A percentile compares a stretch with the other conserved stretches of the same genome.
These are phyloP conservation scores for Gossypioides kirkii DNA, from an alignment of 345 rosid species.

Conservation along the genomic window DNA sequence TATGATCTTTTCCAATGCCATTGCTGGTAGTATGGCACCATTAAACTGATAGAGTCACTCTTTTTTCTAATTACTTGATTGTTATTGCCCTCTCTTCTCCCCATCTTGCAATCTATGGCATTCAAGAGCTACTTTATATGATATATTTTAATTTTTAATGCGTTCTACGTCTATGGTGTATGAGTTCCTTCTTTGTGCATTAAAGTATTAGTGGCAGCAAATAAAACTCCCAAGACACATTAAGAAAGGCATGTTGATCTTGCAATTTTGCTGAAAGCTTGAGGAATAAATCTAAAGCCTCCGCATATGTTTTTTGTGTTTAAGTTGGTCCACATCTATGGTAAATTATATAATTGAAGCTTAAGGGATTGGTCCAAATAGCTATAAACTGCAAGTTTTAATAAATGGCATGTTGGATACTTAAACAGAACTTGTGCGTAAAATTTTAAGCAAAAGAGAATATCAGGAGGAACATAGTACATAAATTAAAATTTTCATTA, in stretches of 20 bases:
- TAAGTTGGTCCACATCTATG: constrained; percentile 1
- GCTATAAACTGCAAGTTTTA: neutral
- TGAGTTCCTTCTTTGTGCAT: constrained; percentile 8
- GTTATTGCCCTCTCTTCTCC: neutral
- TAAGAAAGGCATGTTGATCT: neutral
- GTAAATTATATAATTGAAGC: neutral
- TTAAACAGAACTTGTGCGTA: neutral
- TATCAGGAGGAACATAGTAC: neutral
- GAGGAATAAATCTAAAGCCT: neutral
- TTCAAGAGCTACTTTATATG: neutral
- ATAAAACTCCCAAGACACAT: neutral
- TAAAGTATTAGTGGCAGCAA: neutral
- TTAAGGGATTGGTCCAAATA: neutral
- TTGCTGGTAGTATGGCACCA: neutral
- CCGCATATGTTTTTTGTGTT: neutral
- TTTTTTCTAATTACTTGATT: neutral
- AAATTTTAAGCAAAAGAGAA: neutral
- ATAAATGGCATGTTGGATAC: neutral
- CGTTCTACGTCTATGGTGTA: neutral
- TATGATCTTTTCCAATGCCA: neutral
- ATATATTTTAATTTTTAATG: neutral
- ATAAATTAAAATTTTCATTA: neutral
- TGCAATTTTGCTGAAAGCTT: neutral
- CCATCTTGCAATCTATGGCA: neutral
- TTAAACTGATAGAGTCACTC: neutral